These are phyloP conservation scores for Buddleja alternifolia DNA, from an alignment of 257 asterid genomes.

Conservation along the genomic window DNA sequence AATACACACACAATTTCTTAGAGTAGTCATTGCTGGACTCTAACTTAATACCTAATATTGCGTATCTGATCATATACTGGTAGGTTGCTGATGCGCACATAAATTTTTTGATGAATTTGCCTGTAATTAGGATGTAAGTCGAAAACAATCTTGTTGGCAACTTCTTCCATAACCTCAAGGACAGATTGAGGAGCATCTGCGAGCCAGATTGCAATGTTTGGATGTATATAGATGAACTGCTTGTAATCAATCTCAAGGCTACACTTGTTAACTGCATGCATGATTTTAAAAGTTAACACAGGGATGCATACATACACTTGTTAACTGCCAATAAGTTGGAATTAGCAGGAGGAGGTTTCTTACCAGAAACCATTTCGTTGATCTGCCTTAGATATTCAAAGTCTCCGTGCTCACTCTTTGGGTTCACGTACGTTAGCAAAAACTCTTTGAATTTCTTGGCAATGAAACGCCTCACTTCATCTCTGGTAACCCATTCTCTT, in stretches of 20 bases:
- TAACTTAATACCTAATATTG: conserved; percentile 68
- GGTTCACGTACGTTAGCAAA: conserved; percentile 81
- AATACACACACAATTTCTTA: neutral
- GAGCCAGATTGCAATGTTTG: conserved; percentile 97
- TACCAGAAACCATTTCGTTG: conserved; percentile 96
- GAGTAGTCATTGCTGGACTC: conserved; percentile 14
- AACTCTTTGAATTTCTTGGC: conserved; percentile 90
- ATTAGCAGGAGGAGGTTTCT: conserved; percentile 27
- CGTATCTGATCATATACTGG: conserved; percentile 98
- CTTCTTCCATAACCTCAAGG: conserved; percentile 99
- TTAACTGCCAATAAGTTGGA: neutral
- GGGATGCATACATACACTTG: too few species aligned
- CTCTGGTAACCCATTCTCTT: conserved; percentile 99
- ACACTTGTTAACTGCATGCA: conserved; percentile 83
- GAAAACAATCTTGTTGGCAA: conserved; percentile 84
- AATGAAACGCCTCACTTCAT: conserved; percentile 96
- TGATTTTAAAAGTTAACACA: conserved; percentile 28
- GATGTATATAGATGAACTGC: conserved; percentile 80
- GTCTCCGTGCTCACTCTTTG: conserved; percentile 80
- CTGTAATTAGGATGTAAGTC: conserved; percentile 84
- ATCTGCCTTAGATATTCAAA: conserved; percentile 89
- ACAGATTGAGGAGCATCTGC: conserved; percentile 99
- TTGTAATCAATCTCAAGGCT: conserved; percentile 98
- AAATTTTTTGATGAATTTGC: conserved; percentile 85
- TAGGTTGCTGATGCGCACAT: conserved; percentile 88